Base-by-base conservation (phyloP, 2,329 filamentous ascomycete genomes). In the Xylaria sp. region DNA sequence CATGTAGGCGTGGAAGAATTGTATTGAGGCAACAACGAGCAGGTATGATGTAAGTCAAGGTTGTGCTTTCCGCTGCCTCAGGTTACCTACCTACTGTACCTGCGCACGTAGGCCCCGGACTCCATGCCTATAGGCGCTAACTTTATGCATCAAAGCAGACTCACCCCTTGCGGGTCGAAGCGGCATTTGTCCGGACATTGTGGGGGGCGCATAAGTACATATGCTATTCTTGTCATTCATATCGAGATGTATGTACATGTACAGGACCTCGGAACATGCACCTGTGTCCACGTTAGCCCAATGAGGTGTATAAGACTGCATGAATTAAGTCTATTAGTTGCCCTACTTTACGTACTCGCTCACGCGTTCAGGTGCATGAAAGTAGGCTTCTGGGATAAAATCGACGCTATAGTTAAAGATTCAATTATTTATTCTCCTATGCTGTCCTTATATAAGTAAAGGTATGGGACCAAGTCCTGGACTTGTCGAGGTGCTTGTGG, bases 401-500 rank as follows among this genome's bases (percentile, higher is more conserved):
- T 56, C n/a, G n/a, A n/a, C n/a, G 32, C 53, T 41, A 13, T 56
- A n/a, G n/a, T n/a, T n/a, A 15, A 39, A 15, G 5, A 39, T 39
- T 18, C 7, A 18, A 39, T 39, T 39, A 39, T 39, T 39, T 13
- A 39, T 15, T 39, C 36, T 39, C 36, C 36, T 18, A 39, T 39
- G 36, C 36, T 39, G 36, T 39, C 32, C 12, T 28, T 28, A 39
- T 25, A 28, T 12, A 57, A 5, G 18, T 53, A 28, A n/a, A 57
- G 8, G 18, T 53, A 55, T n/a, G n/a, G n/a, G n/a, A 43, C 36
- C 25, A 18, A 10, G 1, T 3, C 6, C 36, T 13, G 34, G n/a
- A 8, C 63, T 30, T 30, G 28, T 6, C 28, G 3, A 30, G 28
- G 28, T 39, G 28, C 18, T 43, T 61, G 63, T 66, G 63, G 57